A percentile compares a stretch with the other conserved stretches of the same genome.
These are phyloP conservation scores for Penicillium ucsense DNA, from an alignment of 495 filamentous ascomycete species.

Conservation along the genomic window DNA sequence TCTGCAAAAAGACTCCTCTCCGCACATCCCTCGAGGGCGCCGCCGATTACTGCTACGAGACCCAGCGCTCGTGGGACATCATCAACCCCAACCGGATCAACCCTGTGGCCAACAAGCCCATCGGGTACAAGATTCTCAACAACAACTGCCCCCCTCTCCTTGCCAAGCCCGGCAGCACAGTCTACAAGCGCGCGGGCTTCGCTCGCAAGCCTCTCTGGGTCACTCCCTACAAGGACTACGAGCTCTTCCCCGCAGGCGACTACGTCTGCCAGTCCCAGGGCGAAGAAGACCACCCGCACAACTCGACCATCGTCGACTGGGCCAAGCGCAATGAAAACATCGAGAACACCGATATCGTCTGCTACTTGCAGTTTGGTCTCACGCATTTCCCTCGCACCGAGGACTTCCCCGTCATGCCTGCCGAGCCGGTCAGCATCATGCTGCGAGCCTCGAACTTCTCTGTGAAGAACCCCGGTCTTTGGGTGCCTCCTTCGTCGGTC, in stretches of 20 bases:
- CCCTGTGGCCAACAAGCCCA: conserved; percentile 25
- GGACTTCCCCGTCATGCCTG: conserved; percentile 63
- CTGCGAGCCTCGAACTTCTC: conserved; percentile 64
- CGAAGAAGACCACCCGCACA: conserved; percentile 24
- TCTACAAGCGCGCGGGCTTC: conserved; percentile 31
- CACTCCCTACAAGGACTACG: conserved; percentile 30
- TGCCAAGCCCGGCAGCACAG: conserved; percentile 26
- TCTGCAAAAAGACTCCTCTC: conserved; percentile 36
- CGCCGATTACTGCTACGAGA: conserved; percentile 37
- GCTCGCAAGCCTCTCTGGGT: conserved; percentile 30
- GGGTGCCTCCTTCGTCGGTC: conserved; percentile 49
- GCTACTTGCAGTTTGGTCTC: conserved; percentile 50
- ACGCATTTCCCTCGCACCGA: conserved; percentile 49
- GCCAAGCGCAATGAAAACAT: conserved; percentile 42
- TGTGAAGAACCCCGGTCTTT: conserved; percentile 57
- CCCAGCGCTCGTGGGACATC: conserved; percentile 39
- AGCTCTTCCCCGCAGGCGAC: conserved; percentile 39
- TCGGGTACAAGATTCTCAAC: conserved; percentile 33
- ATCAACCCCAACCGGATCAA: conserved; percentile 37
- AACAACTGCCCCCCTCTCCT: conserved; percentile 25
- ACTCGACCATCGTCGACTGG: conserved; percentile 28
- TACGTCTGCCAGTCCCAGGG: conserved; percentile 39
- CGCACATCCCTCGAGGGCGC: conserved; percentile 32
- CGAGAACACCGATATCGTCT: conserved; percentile 43
- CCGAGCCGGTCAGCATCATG: conserved; percentile 57